These are phyloP conservation scores for Rhododendron mucronatum DNA, from an alignment of 148 eudicot species.

Conservation along the genomic window DNA sequence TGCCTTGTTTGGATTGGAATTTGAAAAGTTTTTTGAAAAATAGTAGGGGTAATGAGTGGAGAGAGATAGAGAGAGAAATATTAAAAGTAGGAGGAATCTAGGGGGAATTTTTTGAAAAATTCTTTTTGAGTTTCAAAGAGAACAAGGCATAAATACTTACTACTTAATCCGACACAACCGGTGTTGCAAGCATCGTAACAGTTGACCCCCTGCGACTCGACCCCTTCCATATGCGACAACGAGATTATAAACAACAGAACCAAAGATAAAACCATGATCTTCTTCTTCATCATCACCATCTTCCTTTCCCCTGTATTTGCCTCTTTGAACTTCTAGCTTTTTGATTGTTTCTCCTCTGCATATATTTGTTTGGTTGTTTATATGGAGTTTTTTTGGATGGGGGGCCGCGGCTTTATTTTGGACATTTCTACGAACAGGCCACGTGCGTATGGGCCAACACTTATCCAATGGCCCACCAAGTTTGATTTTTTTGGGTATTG, in stretches of 20 bases:
- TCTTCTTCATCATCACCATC: constrained; percentile 3
- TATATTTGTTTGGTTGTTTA: background rate
- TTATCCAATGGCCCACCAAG: background rate
- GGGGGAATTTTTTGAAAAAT: too few relatives aligned
- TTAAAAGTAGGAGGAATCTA: too few relatives aligned
- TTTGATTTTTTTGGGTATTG: background rate
- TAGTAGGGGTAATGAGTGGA: too few relatives aligned
- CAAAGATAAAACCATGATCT: constrained; percentile 4
- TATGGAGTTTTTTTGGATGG: background rate
- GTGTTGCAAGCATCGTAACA: constrained; percentile 11
- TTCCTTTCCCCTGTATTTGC: background rate
- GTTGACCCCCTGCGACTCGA: background rate
- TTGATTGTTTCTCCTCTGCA: background rate
- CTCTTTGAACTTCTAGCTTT: background rate
- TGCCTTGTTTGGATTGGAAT: too few relatives aligned
- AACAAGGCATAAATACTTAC: constrained; percentile 1
- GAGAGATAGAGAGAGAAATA: too few relatives aligned
- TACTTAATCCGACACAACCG: background rate
- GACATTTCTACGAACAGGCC: background rate
- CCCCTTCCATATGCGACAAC: background rate
- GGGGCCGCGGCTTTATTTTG: background rate
- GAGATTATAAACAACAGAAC: constrained; percentile 8
- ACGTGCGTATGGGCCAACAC: background rate
- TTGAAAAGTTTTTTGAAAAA: too few relatives aligned
- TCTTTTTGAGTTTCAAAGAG: too few relatives aligned